phyloP scores from a whole-genome alignment of 176 grass and related monocot genomes.

The Raddia guianensis region DNA sequence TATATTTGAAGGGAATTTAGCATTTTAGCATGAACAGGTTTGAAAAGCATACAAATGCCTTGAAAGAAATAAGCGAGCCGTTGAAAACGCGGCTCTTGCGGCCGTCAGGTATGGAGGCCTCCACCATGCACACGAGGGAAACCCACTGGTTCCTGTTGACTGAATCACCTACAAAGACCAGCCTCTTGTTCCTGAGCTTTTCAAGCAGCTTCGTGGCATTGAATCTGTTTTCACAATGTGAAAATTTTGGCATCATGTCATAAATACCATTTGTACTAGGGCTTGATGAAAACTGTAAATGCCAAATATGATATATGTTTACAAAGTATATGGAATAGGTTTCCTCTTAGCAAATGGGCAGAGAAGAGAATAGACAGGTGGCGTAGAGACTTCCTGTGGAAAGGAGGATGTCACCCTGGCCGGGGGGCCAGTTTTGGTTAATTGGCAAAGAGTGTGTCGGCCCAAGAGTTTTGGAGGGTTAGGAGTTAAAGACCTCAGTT shows the following conservation, averaged over 20 bases:
- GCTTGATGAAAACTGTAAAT: background rate
- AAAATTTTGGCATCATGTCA: background rate
- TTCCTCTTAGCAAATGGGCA: no score
- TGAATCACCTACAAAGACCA: conserved; percentile 92
- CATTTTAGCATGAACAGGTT: background rate
- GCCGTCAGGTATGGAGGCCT: conserved; percentile 53
- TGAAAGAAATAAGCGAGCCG: conserved; percentile 81
- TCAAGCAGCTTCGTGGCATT: conserved; percentile 62
- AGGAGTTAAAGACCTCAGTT: no score
- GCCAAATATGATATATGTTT: background rate
- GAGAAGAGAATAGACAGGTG: no score
- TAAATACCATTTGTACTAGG: background rate
- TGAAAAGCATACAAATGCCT: conserved; percentile 48
- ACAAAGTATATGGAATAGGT: background rate
- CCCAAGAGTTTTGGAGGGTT: no score
- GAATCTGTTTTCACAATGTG: conserved; percentile 54
- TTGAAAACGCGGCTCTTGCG: conserved; percentile 53
- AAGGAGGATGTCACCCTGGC: no score
- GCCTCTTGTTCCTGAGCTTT: conserved; percentile 68
- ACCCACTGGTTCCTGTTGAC: conserved; percentile 97
- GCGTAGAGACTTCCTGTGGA: no score
- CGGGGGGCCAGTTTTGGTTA: no score
- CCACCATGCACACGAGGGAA: conserved; percentile 93
- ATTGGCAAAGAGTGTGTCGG: no score
- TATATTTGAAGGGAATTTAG: background rate